Evolutionary conservation across 2,329 filamentous ascomycete species (phyloP).

Genomic region (Epichloe glyceriae): DNA sequence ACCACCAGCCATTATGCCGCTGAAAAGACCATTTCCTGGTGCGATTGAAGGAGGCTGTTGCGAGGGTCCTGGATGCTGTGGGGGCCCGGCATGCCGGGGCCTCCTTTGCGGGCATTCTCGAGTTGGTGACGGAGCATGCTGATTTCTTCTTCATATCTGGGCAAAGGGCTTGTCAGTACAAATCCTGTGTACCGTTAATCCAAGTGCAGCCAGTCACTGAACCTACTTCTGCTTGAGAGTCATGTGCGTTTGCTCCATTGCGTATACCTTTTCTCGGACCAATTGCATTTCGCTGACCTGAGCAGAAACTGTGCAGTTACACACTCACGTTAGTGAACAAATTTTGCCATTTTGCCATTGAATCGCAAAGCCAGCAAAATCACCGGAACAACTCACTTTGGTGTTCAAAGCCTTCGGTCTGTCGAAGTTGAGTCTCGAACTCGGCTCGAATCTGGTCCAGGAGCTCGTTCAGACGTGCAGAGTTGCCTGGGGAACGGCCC

Average conservation of each 20-base stretch:
- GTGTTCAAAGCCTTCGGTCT: slow-evolving; percentile 79
- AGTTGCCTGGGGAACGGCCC: slow-evolving; percentile 47
- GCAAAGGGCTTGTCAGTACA: slow-evolving; percentile 6
- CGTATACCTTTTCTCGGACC: slow-evolving; percentile 84
- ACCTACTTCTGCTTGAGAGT: slow-evolving; percentile 83
- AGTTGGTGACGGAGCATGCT: slow-evolving; percentile 76
- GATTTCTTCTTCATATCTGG: slow-evolving; percentile 89
- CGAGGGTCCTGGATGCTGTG: slow-evolving; percentile 64
- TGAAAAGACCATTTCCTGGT: slow-evolving; percentile 85
- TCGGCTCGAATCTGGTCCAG: slow-evolving; percentile 83
- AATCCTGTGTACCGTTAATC: slow-evolving; percentile 1
- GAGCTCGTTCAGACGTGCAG: slow-evolving; percentile 71
- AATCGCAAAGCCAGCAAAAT: not conserved
- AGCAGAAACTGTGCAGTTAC: slow-evolving; percentile 51
- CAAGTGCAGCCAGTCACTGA: not conserved
- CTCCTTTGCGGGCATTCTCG: slow-evolving; percentile 55
- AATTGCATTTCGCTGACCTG: slow-evolving; percentile 94
- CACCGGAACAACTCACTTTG: slow-evolving; percentile 55
- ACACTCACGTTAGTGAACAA: not conserved
- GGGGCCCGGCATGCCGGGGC: slow-evolving; percentile 51
- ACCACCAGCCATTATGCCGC: slow-evolving; percentile 85
- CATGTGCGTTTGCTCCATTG: slow-evolving; percentile 81
- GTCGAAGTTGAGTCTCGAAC: slow-evolving; percentile 73
- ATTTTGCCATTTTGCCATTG: not conserved
- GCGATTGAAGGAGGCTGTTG: slow-evolving; percentile 83